A percentile compares a stretch with the other conserved stretches of the same genome.
phyloP scores from a whole-genome alignment of 371 early-diverging fungal genomes.

The Thermomucor indicae-seudaticae region DNA sequence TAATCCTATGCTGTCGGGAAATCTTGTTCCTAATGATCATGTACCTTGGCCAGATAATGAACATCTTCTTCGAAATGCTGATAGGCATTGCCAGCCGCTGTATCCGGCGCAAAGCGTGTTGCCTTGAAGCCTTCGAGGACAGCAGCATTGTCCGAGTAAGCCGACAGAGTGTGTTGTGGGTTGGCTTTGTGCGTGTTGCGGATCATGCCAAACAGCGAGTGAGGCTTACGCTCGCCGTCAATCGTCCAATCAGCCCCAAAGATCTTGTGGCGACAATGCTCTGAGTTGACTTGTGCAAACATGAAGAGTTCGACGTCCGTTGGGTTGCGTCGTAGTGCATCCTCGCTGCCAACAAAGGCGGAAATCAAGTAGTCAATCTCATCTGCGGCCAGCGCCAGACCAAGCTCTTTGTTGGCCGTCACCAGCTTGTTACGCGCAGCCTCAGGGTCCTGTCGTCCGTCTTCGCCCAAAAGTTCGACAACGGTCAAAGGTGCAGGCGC shows the following conservation, averaged over 20 bases:
- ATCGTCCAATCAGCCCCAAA: constrained; percentile 96
- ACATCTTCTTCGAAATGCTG: constrained; percentile 60
- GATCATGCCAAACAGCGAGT: constrained; percentile 93
- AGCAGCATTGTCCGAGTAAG: constrained; percentile 97
- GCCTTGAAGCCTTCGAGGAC: constrained; percentile 84
- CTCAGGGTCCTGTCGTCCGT: constrained; percentile 24
- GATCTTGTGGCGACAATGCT: constrained; percentile 98
- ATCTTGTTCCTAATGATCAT: neutral
- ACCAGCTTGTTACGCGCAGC: constrained; percentile 62
- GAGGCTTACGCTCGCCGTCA: constrained; percentile 71
- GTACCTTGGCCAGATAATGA: constrained; percentile 84
- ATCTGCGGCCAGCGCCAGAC: constrained; percentile 90
- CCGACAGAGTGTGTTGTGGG: constrained; percentile 83
- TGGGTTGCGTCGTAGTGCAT: constrained; percentile 72
- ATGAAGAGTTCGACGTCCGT: constrained; percentile 98
- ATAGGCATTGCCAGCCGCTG: constrained; percentile 36
- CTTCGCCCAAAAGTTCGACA: constrained; percentile 54
- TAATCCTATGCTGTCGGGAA: too few relatives aligned
- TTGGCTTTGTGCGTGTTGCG: constrained; percentile 82
- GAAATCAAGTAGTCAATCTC: constrained; percentile 93
- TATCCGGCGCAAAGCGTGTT: constrained; percentile 63
- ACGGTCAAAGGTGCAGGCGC: constrained; percentile 73
- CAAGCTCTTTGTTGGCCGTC: constrained; percentile 82
- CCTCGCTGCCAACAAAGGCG: constrained; percentile 68
- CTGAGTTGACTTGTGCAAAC: constrained; percentile 99